Conservation (phyloP, 148 eudicot species). For the Cornus florida region DNA sequence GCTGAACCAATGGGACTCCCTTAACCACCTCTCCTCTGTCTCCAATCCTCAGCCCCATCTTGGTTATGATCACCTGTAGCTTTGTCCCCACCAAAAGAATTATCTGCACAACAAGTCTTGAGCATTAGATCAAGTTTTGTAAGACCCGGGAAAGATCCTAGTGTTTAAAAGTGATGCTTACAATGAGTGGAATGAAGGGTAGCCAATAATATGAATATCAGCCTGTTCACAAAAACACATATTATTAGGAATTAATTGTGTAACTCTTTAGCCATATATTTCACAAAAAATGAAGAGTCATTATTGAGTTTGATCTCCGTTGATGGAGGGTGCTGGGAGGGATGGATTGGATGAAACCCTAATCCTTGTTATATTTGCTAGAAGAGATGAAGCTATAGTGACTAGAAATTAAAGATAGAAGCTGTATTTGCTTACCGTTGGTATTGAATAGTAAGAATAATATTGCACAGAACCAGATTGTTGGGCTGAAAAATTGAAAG, state of each 20-base stretch:
- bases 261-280: too few species aligned
- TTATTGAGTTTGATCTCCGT: too few species aligned
- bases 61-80: constrained; percentile 51
- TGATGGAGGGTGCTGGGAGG: too few species aligned
- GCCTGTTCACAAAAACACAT: constrained; percentile 12
- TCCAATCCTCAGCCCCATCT: constrained; percentile 43
- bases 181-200: constrained; percentile 43
- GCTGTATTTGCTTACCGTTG: constrained; percentile 28
- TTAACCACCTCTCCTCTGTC: constrained; percentile 40
- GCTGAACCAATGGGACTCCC: constrained; percentile 44
- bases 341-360: too few species aligned
- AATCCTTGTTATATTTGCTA: too few species aligned
- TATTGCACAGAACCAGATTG: constrained; percentile 49
- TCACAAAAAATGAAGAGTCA: too few species aligned
- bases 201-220: constrained; percentile 34
- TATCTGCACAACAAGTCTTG: neutral
- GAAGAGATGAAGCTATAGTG: neutral
- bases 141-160: neutral
- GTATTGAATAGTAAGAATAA: constrained; percentile 49
- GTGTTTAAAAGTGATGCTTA: constrained; percentile 18
- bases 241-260: neutral
- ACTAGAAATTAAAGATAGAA: too few species aligned
- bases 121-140: neutral
- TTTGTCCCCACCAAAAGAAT: constrained; percentile 51
- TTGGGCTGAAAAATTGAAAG: constrained; percentile 33